Base-by-base conservation (phyloP, 805 yeast species). In the Blastobotrys muscicola region DNA sequence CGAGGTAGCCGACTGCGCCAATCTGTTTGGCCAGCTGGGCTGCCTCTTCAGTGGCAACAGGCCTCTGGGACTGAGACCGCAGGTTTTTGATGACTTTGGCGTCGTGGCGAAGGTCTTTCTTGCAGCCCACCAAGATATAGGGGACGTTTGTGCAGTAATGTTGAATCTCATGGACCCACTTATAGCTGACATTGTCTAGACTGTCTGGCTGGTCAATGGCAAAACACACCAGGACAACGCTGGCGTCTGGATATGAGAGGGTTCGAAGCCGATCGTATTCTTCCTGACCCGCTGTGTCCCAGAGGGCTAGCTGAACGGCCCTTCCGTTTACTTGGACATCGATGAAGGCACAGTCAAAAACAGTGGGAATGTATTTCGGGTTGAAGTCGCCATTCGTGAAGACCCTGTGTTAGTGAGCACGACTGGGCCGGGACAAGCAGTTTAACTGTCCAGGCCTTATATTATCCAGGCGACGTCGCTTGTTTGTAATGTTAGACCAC, bases 261-360 rank as follows among this genome's bases (percentile, higher is more conserved):
- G 95, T 95, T 47, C 95, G 74, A 45, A 87, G 67, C 46, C 95
- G 67, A 57, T 79, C 86, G 56, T 81, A 82, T 58, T 82, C 89
- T 60, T 83, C 90, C 61, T 82, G 90, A 2, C 92, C 90, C 0
- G 96, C 95, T 1, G 95, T 86, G 59, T 86, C 96, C 95, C 96
- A 86, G 15, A 86, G 65, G 1, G 94, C 86, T 42, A 86, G 64
- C 48, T 85, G 80, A 3, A 86, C 92, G n/a, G 89, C 81, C 51
- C 85, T 85, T 2, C 95, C 95, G 56, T 87, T 95, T 12, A 86
- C 89, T 46, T 94, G 68, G 60, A 95, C 85, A 54, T 85, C 94
- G 1, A 94, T 85, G 10, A 86, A 94, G 59, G 85, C 85, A 60
- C 86, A 85, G 55, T 86, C 96, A 60, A 87, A 86, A 3, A 86